Evolutionary conservation across 2,329 filamentous ascomycete species (phyloP), one percentile per base, ranked within the genome.

Genomic region (Tricladium varicosporioides): DNA sequence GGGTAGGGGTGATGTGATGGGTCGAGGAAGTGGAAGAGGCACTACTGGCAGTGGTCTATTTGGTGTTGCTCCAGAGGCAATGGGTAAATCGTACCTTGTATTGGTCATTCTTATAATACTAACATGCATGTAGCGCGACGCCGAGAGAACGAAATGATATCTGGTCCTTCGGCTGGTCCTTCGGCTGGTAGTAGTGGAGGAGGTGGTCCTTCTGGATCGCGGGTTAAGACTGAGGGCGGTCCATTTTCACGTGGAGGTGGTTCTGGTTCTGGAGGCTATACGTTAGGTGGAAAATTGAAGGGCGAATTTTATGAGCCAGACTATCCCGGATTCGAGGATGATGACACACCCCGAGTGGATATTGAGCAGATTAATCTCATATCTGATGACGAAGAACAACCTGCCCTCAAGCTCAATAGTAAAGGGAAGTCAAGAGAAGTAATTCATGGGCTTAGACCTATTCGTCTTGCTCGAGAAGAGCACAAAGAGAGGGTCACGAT

Each of bases 1-100:
- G 48, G 67, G 68, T 13, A 63, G 69, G 60, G 69, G 70, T 22
- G 68, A 70, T 68, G 62, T 62, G 43, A 71, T 71, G 70, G 69
- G 69, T 18, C 53, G 62, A 14, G 50, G 55, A 1, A 48, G 36
- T 31, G 59, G 49, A 45, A 50, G 60, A 44, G 56, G 51, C 22
- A 54, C 44, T 54, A 57, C 59, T 7, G 54, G 18, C 2, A 60
- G 57, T 54, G 63, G 65, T 8, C 45, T 60, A 15, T 69, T 68
- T 60, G 61, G 60, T 2, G 53, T 55, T 53, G 48, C 60, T 11
- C 63, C 66, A 45, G 63, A 60, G 42, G 60, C 57, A 16, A 52
- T 59, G 50, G 59, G 68, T 67, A 60, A 60, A 63, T 65, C 57
- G 27, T 18, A 5, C 9, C 9, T 33, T 49, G 27, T 8, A 31